These are phyloP conservation scores for Pseudozyma tsukubaensis DNA, from an alignment of 1,284 basidiomycete genomes.

Conservation along the genomic window DNA sequence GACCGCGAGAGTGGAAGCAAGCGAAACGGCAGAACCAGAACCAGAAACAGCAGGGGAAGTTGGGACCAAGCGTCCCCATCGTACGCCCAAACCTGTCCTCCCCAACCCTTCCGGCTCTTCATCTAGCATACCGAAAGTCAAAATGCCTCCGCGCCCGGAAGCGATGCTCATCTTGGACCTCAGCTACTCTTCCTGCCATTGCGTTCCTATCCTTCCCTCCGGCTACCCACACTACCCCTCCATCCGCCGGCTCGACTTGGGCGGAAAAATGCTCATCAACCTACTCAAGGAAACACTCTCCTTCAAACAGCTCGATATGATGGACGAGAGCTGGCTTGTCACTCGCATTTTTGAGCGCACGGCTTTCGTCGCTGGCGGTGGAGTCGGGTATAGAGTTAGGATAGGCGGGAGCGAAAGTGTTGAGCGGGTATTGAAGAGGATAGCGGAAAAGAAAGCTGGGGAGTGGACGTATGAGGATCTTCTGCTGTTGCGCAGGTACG, in stretches of 20 bases:
- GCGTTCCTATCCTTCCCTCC: slow-evolving; percentile 80
- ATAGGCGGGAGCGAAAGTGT: slow-evolving; percentile 69
- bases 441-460: background rate
- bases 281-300: slow-evolving; percentile 92
- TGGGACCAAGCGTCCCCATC: no score
- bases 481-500: slow-evolving; percentile 79
- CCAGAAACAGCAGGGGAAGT: background rate
- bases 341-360: slow-evolving; percentile 88
- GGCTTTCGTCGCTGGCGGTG: slow-evolving; percentile 76
- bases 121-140: slow-evolving; percentile 6
- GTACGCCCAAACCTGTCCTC: no score
- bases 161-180: slow-evolving; percentile 86
- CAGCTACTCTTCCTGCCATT: slow-evolving; percentile 91
- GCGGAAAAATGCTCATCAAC: slow-evolving; percentile 93
- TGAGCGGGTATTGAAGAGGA: background rate
- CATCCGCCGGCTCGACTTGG: slow-evolving; percentile 85
- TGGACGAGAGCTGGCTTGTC: slow-evolving; percentile 92
- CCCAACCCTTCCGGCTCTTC: background rate
- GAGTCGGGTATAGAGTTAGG: slow-evolving; percentile 12
- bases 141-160: slow-evolving; percentile 72
- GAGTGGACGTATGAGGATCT: slow-evolving; percentile 69
- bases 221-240: slow-evolving; percentile 81
- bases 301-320: slow-evolving; percentile 97
- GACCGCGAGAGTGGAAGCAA: background rate
- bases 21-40: background rate